Evolutionary conservation across 202 grass and related monocot genomes (phyloP).

Genomic region (Musa balbisiana): DNA sequence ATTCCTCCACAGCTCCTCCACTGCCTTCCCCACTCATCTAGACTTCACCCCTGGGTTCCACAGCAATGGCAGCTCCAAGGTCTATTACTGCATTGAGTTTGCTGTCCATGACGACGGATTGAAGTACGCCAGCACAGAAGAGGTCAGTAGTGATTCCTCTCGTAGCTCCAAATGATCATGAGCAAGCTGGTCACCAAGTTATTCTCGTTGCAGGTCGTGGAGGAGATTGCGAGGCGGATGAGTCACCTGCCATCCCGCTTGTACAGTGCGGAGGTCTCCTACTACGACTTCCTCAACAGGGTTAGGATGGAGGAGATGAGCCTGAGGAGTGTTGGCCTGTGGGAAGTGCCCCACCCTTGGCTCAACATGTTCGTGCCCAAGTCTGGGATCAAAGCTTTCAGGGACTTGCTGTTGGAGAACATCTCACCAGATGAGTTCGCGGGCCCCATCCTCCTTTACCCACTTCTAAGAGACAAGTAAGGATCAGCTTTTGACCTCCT

Average conservation of each 20-base stretch:
- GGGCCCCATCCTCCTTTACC: background rate
- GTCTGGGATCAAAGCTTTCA: background rate
- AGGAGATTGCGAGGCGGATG: background rate
- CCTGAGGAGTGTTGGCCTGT: background rate
- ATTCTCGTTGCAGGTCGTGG: background rate
- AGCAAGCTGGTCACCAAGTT: no score
- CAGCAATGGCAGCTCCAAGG: background rate
- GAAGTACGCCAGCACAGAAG: background rate
- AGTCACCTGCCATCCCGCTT: background rate
- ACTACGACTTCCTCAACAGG: slow-evolving; percentile 7
- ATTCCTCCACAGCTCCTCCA: background rate
- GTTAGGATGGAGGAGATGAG: slow-evolving; percentile 7
- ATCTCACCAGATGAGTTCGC: background rate
- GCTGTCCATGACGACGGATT: background rate
- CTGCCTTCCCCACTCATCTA: background rate
- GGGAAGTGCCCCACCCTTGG: slow-evolving; percentile 5
- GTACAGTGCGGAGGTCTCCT: background rate
- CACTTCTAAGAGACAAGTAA: background rate
- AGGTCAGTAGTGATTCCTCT: no score
- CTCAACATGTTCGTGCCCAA: slow-evolving; percentile 3
- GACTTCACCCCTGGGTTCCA: background rate
- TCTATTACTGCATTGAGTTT: background rate
- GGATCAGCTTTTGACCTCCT: background rate
- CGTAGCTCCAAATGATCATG: no score
- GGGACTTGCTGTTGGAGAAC: background rate